These are phyloP conservation scores for Epichloe gansuensis DNA, from an alignment of 2,329 filamentous ascomycete genomes.

Conservation along the genomic window DNA sequence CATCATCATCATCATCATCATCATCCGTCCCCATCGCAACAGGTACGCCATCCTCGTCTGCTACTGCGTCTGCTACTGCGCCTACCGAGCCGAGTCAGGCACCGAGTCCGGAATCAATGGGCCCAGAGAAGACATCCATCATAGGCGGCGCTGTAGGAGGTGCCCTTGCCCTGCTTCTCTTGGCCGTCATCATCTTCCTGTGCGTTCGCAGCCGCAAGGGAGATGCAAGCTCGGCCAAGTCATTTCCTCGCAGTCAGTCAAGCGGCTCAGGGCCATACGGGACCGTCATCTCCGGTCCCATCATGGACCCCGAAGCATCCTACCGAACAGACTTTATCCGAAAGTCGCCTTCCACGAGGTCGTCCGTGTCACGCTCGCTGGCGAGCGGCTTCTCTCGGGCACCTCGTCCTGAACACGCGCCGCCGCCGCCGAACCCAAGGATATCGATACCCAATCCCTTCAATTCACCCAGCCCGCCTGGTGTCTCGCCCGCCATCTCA, in stretches of 20 bases:
- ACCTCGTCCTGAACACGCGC: not conserved
- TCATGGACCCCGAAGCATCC: slow-evolving; percentile 27
- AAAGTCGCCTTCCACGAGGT: slow-evolving; percentile 15
- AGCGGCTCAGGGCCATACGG: slow-evolving; percentile 13
- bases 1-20: slow-evolving; percentile 5
- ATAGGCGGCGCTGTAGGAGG: slow-evolving; percentile 37
- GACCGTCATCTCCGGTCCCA: slow-evolving; percentile 45
- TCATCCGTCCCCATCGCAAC: slow-evolving; percentile 9
- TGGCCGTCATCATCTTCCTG: slow-evolving; percentile 27
- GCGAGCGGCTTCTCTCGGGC: not conserved
- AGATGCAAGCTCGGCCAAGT: slow-evolving; percentile 8
- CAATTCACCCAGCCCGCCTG: slow-evolving; percentile 19
- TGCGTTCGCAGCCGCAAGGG: slow-evolving; percentile 21
- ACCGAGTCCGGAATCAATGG: slow-evolving; percentile 7
- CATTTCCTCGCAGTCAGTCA: slow-evolving; percentile 10
- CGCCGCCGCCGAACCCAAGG: slow-evolving; percentile 3
- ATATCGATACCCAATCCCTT: slow-evolving; percentile 25
- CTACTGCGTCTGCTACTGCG: not conserved
- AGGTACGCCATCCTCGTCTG: not conserved
- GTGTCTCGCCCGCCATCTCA: slow-evolving; percentile 9
- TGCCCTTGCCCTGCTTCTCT: slow-evolving; percentile 27
- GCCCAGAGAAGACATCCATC: slow-evolving; percentile 25
- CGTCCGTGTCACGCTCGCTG: slow-evolving; percentile 6
- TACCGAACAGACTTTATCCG: slow-evolving; percentile 42
- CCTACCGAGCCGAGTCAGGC: slow-evolving; percentile 6